Evolutionary conservation across 2,329 filamentous ascomycete species (phyloP).

Genomic region (Trichoderma guizhouense): DNA sequence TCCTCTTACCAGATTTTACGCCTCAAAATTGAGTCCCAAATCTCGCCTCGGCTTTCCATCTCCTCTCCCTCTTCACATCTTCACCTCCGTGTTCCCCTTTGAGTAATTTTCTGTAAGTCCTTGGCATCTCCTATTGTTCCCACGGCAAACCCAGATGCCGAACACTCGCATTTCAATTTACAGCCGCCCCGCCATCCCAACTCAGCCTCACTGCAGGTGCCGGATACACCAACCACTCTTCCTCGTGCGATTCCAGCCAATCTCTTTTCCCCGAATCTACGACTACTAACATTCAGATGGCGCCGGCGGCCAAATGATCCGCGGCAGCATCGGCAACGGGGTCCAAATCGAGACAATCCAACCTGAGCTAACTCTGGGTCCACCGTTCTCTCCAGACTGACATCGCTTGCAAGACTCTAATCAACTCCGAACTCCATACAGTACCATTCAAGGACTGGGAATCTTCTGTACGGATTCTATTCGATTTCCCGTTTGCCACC

Average conservation of each 20-base stretch:
- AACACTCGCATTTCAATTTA: not conserved
- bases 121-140: not conserved
- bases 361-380: not conserved
- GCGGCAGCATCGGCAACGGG: slow-evolving; percentile 16
- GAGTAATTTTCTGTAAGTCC: not conserved
- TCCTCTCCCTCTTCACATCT: not conserved
- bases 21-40: not conserved
- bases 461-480: not conserved
- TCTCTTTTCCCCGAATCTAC: not conserved
- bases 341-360: not conserved
- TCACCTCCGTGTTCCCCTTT: not conserved
- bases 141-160: not conserved
- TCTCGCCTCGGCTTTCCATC: not conserved
- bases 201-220: not conserved
- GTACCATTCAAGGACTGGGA: not conserved
- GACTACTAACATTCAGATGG: not conserved
- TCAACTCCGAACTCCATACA: not conserved
- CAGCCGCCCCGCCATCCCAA: not conserved
- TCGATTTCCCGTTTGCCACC: not conserved
- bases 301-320: slow-evolving; percentile 1
- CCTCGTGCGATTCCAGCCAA: not conserved
- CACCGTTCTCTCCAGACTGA: not conserved
- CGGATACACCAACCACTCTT: not conserved
- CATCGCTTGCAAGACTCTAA: not conserved
- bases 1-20: not conserved